phyloP scores from a whole-genome alignment of 441 rosid species.

The Euphorbia schlechtendalii region DNA sequence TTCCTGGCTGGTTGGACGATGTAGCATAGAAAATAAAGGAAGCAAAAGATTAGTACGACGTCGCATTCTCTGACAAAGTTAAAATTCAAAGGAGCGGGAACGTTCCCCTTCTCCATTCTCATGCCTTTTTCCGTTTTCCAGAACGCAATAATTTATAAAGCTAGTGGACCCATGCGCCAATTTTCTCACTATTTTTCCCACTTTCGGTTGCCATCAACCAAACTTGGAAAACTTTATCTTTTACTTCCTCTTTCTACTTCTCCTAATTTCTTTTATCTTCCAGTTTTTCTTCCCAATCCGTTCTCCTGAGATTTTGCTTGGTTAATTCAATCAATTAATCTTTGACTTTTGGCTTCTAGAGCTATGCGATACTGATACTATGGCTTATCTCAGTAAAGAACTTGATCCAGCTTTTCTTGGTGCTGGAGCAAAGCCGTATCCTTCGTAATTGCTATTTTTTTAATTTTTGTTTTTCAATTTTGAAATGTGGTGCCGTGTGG shows the following conservation, averaged over 20 bases:
- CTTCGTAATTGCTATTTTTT: constrained; percentile 5
- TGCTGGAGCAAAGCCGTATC: constrained; percentile 59
- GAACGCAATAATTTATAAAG: no score
- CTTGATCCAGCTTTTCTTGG: constrained; percentile 49
- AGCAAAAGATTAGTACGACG: background rate
- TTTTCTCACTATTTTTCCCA: background rate
- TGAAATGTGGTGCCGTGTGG: background rate
- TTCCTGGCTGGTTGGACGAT: background rate
- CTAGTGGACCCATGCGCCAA: no score
- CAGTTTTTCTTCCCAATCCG: no score
- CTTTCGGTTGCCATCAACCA: constrained; percentile 7
- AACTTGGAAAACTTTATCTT: background rate
- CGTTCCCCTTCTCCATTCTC: background rate
- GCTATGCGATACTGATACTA: constrained; percentile 31
- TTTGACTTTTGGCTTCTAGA: background rate
- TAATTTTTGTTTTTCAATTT: background rate
- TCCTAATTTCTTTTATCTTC: background rate
- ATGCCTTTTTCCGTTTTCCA: no score
- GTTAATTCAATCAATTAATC: background rate
- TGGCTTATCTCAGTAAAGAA: constrained; percentile 20
- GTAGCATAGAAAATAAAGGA: background rate
- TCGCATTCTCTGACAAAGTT: background rate
- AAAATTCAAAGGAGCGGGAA: constrained; percentile 14
- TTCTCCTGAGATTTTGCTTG: background rate
- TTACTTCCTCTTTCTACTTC: no score